Base-by-base conservation (phyloP, 306 rosid genomes). In the Lathyrus sativus region DNA sequence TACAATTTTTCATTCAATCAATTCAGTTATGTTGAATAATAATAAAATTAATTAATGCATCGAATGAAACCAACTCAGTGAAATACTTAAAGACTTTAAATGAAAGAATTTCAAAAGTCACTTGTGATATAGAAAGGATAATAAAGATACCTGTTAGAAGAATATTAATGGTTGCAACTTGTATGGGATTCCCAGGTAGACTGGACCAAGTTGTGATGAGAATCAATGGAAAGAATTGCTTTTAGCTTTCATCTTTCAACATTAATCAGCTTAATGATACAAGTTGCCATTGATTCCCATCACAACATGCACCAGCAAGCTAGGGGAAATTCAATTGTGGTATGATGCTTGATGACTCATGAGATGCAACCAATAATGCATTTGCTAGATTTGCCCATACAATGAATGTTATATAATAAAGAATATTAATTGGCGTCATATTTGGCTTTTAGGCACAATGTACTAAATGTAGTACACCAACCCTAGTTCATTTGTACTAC, bases 171-270 rank as follows among this genome's bases (percentile, higher is more conserved):
- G 2, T 35, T 11, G n/a, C 3, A 42, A n/a, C n/a, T 19, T 9
- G 46, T 31, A 15, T 17, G 7, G 5, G 42, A 24, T 54, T 76
- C 67, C 80, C 50, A 0, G 11, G 44, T 38, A 37, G 73, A 65
- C 11, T 57, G 31, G 63, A 66, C 41, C 81, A 77, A 12, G 77
- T 77, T 77, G 81, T 77, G 81, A 77, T 77, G 73, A 71, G 73
- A 77, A 77, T 77, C 81, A 77, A 71, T 71, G 73, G 24, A 72
- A 55, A 12, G 3, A 12, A 11, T 11, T 18, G n/a, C n/a, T 51
- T 4, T 11, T 38, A 5, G 15, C 13, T 56, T 64, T 9, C 13
- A 63, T 53, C 46, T 31, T 41, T 29, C 56, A 41, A 64, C 44
- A 57, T 53, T 10, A 53, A 4, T 51, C 22, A 19, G 31, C n/a